Percentiles rank a stretch among this genome's conserved stretches.
Evolutionary conservation across 2,329 filamentous ascomycete genomes (phyloP).

Genomic region (Aurifilum marmelostoma): DNA sequence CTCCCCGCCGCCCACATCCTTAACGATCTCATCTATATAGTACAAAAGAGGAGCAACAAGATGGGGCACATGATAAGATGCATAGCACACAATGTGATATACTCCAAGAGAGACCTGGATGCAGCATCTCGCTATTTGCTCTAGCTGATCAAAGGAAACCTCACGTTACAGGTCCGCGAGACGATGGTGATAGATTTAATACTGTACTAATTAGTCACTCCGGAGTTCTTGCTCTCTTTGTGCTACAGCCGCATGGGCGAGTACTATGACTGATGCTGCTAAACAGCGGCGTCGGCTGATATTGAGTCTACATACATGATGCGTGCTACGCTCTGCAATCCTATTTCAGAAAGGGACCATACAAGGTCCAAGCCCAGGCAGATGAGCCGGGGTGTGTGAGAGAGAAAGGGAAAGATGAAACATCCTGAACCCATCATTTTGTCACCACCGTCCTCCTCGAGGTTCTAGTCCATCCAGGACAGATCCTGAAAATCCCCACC

Average conservation of each 20-base stretch:
- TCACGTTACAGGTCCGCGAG: background rate
- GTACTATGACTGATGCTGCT: background rate
- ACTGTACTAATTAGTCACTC: background rate
- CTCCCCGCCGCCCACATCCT: background rate
- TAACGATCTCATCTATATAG: background rate
- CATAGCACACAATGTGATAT: background rate
- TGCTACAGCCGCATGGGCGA: background rate
- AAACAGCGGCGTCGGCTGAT: slow-evolving; percentile 5
- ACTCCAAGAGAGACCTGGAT: background rate
- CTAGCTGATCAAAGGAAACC: background rate
- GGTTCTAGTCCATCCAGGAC: slow-evolving; percentile 11
- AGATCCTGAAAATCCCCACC: slow-evolving; percentile 5
- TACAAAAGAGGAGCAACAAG: background rate
- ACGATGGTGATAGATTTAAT: background rate
- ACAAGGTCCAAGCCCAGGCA: background rate
- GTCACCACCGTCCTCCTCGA: slow-evolving; percentile 13
- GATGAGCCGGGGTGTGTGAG: background rate
- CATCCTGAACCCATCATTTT: slow-evolving; percentile 10
- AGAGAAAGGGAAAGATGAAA: slow-evolving; percentile 7
- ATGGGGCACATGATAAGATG: background rate
- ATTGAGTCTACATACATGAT: slow-evolving; percentile 10
- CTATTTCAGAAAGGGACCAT: slow-evolving; percentile 1
- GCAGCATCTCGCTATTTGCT: background rate
- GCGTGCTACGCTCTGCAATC: slow-evolving; percentile 4
- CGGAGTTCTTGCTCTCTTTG: background rate